Percentiles rank a stretch among this genome's conserved stretches.
These are phyloP conservation scores for Incumbomyces delicatus DNA, from an alignment of 2,329 filamentous ascomycete genomes.

Conservation along the genomic window DNA sequence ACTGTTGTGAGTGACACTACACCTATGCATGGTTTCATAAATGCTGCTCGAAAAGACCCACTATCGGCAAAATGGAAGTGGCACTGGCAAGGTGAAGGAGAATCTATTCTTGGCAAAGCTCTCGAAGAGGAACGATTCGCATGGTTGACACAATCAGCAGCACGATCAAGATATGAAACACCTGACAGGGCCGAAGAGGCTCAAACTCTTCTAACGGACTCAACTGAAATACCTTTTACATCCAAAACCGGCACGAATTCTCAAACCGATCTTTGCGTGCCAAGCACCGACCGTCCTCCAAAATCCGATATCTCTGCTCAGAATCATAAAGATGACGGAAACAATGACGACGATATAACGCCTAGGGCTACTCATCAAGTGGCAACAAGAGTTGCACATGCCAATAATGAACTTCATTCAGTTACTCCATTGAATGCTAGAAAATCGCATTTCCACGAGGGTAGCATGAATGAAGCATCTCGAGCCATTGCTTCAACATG, in stretches of 20 bases:
- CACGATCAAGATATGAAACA: neutral
- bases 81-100: neutral
- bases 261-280: too few species aligned
- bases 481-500: constrained; percentile 19
- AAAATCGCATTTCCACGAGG: constrained; percentile 59
- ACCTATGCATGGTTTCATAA: too few species aligned
- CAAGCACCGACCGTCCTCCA: too few species aligned
- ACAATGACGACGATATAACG: too few species aligned
- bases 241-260: neutral
- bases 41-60: too few species aligned
- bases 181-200: neutral
- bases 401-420: too few species aligned
- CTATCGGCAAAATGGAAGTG: neutral
- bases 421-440: constrained; percentile 1
- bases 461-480: constrained; percentile 70
- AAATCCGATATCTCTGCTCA: too few species aligned
- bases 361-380: too few species aligned
- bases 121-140: constrained; percentile 3
- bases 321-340: too few species aligned
- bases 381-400: too few species aligned
- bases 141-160: neutral
- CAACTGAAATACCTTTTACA: neutral
- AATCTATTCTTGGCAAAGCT: neutral
- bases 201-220: neutral
- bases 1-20: too few species aligned